Percentiles rank a stretch among this genome's conserved stretches.
These are phyloP conservation scores for Tylopilus sp. DNA, from an alignment of 768 basidiomycete genomes.

Conservation along the genomic window DNA sequence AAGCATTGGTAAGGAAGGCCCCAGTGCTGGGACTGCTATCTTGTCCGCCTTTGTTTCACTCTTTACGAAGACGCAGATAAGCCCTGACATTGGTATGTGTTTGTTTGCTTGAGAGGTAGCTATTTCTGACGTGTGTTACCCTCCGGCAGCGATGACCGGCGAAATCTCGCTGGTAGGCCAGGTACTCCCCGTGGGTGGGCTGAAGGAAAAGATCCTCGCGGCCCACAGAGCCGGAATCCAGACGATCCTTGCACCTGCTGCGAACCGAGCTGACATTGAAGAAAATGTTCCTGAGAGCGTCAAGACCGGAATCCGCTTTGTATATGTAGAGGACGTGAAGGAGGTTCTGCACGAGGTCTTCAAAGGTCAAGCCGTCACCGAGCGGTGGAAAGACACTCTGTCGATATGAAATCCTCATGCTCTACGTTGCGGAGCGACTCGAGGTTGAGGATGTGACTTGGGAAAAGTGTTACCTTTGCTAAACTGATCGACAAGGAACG, in stretches of 20 bases:
- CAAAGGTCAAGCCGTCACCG: conserved; percentile 51
- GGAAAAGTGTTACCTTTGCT: background rate
- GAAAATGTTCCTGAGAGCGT: conserved; percentile 97
- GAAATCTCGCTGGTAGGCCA: conserved; percentile 96
- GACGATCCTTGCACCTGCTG: conserved; percentile 82
- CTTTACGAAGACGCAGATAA: conserved; percentile 80
- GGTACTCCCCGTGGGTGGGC: conserved; percentile 91
- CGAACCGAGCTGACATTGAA: conserved; percentile 91
- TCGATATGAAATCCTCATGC: conserved; percentile 18
- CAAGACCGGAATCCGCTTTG: conserved; percentile 91
- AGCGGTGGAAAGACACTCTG: conserved; percentile 68
- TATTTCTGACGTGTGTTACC: background rate
- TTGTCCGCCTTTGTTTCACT: conserved; percentile 88
- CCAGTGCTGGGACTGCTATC: conserved; percentile 94
- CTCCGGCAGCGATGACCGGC: conserved; percentile 84
- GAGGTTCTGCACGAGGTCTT: conserved; percentile 92
- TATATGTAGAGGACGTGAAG: conserved; percentile 90
- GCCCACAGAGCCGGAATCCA: conserved; percentile 97
- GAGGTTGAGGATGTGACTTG: background rate
- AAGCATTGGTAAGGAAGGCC: conserved; percentile 91
- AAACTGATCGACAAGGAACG: background rate
- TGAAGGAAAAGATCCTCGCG: conserved; percentile 95
- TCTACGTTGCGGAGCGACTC: background rate
- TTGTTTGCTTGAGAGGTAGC: background rate
- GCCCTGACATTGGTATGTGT: conserved; percentile 80